Base-by-base conservation (phyloP, 345 rosid species). In the Corchorus capsularis region DNA sequence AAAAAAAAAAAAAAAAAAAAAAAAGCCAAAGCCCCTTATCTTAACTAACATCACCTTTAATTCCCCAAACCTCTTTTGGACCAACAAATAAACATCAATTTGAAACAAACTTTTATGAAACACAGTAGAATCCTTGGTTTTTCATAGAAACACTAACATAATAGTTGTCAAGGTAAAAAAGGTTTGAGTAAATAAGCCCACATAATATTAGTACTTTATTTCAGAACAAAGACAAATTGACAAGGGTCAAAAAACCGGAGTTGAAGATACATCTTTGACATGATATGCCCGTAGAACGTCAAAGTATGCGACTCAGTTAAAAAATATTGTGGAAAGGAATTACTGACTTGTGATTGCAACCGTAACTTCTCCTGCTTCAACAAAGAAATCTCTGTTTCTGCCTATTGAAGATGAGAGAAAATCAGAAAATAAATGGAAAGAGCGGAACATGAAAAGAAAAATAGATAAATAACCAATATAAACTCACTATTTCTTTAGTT, bases 371-470 rank as follows among this genome's bases (percentile, higher is more conserved):
- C 99, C 80, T 94, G 98, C 77, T 86, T 96, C 80, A 96, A 70
- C 86, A 96, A 85, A 50, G 97, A 91, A 76, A 90, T 91, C 86
- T 96, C 98, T 32, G 96, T 96, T 83, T 96, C 97, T 22, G 96
- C 93, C 99, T 96, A 93, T 68, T 52, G 76, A 79, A 77, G 19
- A 34, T 66, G 16, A 78, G 68, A 17, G 6, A 49, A 37, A 3
- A 45, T 70, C 49, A 75, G 75, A 71, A 64, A 77, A 43, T 61
- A 63, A n/a, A 81, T 50, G 69, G 5, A 56, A 14, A 10, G 39
- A 64, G 14, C 45, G 47, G 43, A 45, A 57, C 64, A 41, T 16
- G 37, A 22, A 70, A 14, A 27, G 53, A 53, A 22, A 13, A 6
- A 50, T 16, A 8, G 13, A 45, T 1, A 6, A 3, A 41, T 22